Evolutionary conservation across 805 yeast genomes (phyloP).

Genomic region (Metschnikowia peoriensis): DNA sequence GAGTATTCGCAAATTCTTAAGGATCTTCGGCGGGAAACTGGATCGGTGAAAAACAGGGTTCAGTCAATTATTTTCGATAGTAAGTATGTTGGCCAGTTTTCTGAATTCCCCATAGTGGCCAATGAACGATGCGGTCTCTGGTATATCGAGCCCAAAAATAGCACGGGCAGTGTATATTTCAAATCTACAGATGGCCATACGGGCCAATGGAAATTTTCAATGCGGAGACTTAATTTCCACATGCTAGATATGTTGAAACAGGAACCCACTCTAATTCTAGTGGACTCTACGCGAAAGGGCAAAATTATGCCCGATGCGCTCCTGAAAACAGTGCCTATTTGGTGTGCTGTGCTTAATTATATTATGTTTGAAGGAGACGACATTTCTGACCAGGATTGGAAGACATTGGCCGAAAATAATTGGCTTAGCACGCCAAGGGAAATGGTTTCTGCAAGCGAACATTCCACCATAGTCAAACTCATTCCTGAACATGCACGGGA

Average conservation of each 20-base stretch:
- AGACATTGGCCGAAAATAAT: slow-evolving; percentile 17
- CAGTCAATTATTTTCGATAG: slow-evolving; percentile 48
- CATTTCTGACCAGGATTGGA: background rate
- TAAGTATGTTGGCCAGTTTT: slow-evolving; percentile 18
- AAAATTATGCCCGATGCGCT: slow-evolving; percentile 83
- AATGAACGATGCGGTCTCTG: slow-evolving; percentile 87
- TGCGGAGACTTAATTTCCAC: slow-evolving; percentile 73
- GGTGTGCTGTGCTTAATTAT: slow-evolving; percentile 79
- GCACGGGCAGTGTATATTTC: slow-evolving; percentile 60
- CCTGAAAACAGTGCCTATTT: slow-evolving; percentile 83
- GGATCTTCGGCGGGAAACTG: slow-evolving; percentile 51
- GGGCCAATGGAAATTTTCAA: slow-evolving; percentile 74
- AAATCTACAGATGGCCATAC: slow-evolving; percentile 92
- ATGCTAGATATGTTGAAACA: slow-evolving; percentile 48
- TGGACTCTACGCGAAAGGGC: slow-evolving; percentile 86
- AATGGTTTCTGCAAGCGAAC: slow-evolving; percentile 60
- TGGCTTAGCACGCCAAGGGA: slow-evolving; percentile 49
- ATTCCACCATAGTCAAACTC: slow-evolving; percentile 43
- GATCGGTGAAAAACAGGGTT: slow-evolving; percentile 60
- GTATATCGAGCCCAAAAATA: slow-evolving; percentile 57
- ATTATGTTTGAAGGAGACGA: slow-evolving; percentile 42
- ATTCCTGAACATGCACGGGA: slow-evolving; percentile 50
- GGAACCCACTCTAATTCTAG: slow-evolving; percentile 52
- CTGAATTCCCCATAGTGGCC: slow-evolving; percentile 49
- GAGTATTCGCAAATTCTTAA: slow-evolving; percentile 18